Base-by-base conservation (phyloP, 2,329 filamentous ascomycete species). In the Exophiala viscosa region DNA sequence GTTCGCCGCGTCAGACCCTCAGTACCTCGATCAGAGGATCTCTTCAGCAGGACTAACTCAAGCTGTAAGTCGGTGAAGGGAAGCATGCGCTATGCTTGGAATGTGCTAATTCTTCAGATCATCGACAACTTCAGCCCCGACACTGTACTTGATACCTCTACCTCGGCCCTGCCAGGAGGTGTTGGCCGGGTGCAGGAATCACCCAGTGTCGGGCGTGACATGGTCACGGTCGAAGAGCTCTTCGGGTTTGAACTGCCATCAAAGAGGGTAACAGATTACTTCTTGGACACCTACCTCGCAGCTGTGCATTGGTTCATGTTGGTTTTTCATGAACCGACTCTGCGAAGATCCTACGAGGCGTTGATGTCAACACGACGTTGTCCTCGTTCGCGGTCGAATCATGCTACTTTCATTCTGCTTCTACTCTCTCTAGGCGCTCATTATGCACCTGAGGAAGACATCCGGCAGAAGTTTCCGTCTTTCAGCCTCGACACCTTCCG, bases 261-360 rank as follows among this genome's bases (percentile, higher is more conserved):
- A 0, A 60, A 61, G 9, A 54, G 65, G 3, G 43, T 65, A 5
- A 63, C 69, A 32, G 55, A 64, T 17, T 51, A 61, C 20, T 61
- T 74, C 1, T 44, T 75, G 9, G 71, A 73, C 48, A 65, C 69
- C 23, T 75, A 74, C 43, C 71, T 75, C 45, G 65, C 67, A 33
- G 59, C 69, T 0, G 67, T 76, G 10, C 71, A 75, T 58, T 76
- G 73, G 72, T 75, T 76, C 45, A 73, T 71, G 11, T 63, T 74
- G 8, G 69, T 71, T 0, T 64, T 76, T n/a, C 71, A 70, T 48
- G 71, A 75, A 47, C 71, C 70, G 1, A 70, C 63, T 32, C 73
- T 75, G 39, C 23, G 23, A 5, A 5, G 23, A 28, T 58, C 54
- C 10, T 62, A 61, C 6, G 67, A 73, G 32, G 54, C 60, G 6